Base-by-base conservation (phyloP, 192 early-diverging fungal genomes). In the Backusella tuberculispora region DNA sequence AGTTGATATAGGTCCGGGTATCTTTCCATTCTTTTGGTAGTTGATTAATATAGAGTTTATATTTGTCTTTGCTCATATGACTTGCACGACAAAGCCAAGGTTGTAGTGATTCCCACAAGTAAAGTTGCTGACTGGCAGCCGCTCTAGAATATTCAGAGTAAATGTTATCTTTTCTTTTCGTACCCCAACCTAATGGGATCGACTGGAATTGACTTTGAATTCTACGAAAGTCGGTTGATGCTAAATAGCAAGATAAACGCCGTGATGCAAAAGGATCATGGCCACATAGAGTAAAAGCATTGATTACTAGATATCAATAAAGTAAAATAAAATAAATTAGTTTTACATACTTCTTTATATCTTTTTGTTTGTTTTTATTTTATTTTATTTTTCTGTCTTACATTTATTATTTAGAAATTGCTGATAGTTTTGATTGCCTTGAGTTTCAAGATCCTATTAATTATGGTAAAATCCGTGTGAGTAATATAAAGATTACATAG, bases 191-290 rank as follows among this genome's bases (percentile, higher is more conserved):
- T 38, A 80, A 53, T 26, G 78, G 78, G 9, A 80, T 38, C 2
- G 78, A 80, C 41, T 80, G 74, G 21, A 80, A 80, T 41, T 72
- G 63, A 40, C 78, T 80, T 21, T 72, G 56, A 15, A 80, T 74
- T 29, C 78, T 46, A 29, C 78, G 74, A 14, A 76, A 80, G 13
- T 74, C 74, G 14, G 45, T 72, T 9, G 69, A 42, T 21, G 78
- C 74, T 17, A 76, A 34, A 37, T 76, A 69, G 0, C 74, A 73
- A 38, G 78, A 70, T n/a, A 80, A 44, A 43, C 73, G 38, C 38
- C 71, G 47, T 6, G 74, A 70, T 6, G 76, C 66, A 68, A 60
- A 74, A 46, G 78, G 78, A 65, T 80, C 78, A 73, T 80, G 53
- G 12, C 53, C 53, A 24, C 24, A 60, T 24, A 60, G 1, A 26